Base-by-base conservation (phyloP, 73 alveolate genomes). In the Blepharisma japonicum region DNA sequence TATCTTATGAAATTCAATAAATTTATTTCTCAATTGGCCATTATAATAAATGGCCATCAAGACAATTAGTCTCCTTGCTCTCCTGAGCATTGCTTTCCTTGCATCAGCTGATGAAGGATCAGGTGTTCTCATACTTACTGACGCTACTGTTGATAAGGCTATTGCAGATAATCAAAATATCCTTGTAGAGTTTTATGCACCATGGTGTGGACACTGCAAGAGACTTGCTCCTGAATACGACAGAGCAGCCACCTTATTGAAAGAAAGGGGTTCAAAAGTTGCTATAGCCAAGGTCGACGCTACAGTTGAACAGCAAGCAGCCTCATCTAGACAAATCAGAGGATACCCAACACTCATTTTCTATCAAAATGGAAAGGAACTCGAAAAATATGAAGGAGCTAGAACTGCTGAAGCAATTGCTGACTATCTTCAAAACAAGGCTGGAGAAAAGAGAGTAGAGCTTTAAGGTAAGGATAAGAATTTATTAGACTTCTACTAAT, bases 151-250 rank as follows among this genome's bases (percentile, higher is more conserved):
- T 11, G 74, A 61, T 20, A 39, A 61, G 2, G 74, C 74, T 9
- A n/a, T 61, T 25, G 23, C 14, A 61, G 74, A 14, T 9, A 14
- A 61, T 61, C 47, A n/a, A 14, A n/a, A 61, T 25, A 61, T 61
- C 46, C 46, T 61, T 18, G 23, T 61, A 7, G 91, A 91, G 54
- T 91, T 91, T 77, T 91, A 91, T 80, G 97, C 97, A 45, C 97
- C 97, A 14, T 91, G 97, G 97, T 90, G 97, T 77, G 96, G 96
- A 45, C 99, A 95, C 78, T 95, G 99, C 91, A 95, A 95, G 94
- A 88, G 91, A 77, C 94, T 95, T 68, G 97, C 97, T 77, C 99
- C 99, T 55, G 98, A 94, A 78, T 95, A 89, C 78, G 94, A 91
- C 76, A 90, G 91, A 76, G 99, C 99, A 23, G 98, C 98, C 20